Conservation (phyloP, 108 stramenopile species). For the Aurantiochytrium sp. region DNA sequence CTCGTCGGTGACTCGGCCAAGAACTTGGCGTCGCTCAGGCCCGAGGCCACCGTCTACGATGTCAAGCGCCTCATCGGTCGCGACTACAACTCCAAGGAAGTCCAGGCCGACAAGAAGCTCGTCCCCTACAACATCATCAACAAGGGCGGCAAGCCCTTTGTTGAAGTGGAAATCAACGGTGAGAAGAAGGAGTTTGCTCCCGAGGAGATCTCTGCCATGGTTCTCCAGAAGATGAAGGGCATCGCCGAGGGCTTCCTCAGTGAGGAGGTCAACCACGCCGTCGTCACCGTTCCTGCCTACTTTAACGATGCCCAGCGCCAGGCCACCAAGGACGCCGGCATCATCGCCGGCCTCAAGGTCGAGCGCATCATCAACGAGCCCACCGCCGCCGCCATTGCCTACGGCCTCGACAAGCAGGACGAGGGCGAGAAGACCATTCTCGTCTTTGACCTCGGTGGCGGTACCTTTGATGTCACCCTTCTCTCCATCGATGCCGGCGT, state of each 20-base stretch:
- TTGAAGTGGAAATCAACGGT: conserved; percentile 61
- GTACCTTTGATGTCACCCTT: conserved; percentile 91
- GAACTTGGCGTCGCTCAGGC: conserved; percentile 91
- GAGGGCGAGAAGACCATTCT: conserved; percentile 81
- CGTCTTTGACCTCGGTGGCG: conserved; percentile 96
- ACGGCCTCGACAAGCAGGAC: conserved; percentile 72
- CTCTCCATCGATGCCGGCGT: conserved; percentile 65
- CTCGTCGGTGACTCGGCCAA: conserved; percentile 94
- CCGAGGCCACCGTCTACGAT: conserved; percentile 88
- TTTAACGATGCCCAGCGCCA: conserved; percentile 96
- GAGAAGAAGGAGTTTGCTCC: conserved; percentile 65
- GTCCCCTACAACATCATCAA: conserved; percentile 75
- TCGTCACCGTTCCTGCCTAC: conserved; percentile 93
- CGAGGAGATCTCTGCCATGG: conserved; percentile 92
- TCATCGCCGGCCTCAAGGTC: conserved; percentile 82
- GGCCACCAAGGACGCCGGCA: conserved; percentile 89
- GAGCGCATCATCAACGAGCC: conserved; percentile 97
- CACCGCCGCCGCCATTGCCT: conserved; percentile 93
- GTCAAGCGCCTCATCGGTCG: conserved; percentile 96
- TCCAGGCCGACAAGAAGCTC: conserved; percentile 83
- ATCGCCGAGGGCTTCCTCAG: conserved; percentile 85
- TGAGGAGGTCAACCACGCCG: conserved; percentile 68
- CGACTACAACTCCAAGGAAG: conserved; percentile 68
- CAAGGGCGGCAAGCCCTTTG: conserved; percentile 60
- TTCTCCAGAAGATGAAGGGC: conserved; percentile 81